Evolutionary conservation across 1,284 basidiomycete species (phyloP).

Genomic region (Ceratobasidium papillatum): DNA sequence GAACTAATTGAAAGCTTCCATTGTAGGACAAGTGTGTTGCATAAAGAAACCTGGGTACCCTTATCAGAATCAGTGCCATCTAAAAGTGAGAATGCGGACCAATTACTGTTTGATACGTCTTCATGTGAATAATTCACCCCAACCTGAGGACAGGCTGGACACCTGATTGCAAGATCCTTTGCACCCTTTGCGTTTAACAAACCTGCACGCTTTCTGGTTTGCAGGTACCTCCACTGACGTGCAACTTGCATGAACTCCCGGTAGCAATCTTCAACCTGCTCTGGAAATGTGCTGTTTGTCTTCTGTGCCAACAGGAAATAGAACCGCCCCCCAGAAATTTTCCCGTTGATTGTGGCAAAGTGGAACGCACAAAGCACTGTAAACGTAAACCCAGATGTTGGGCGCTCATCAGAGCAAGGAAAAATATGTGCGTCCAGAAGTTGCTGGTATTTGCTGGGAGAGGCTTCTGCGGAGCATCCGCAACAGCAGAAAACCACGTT

Average conservation of each 20-base stretch:
- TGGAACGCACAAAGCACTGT: not conserved
- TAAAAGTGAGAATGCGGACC: not conserved
- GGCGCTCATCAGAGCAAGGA: not conserved
- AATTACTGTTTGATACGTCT: not conserved
- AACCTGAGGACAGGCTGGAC: not conserved
- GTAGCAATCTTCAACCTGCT: not conserved
- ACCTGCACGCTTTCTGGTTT: not conserved
- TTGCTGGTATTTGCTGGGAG: not conserved
- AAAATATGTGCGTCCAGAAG: not conserved
- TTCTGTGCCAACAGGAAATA: not conserved
- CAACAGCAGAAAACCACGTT: not conserved
- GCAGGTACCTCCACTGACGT: not conserved
- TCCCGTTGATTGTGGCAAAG: not conserved
- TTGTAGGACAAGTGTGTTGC: not conserved
- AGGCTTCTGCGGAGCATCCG: too few relatives aligned
- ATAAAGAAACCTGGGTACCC: not conserved
- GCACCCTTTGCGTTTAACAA: too few relatives aligned
- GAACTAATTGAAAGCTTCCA: slow-evolving; percentile 15
- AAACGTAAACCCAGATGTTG: not conserved
- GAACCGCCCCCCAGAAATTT: not conserved
- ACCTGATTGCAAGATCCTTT: not conserved
- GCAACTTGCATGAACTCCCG: not conserved
- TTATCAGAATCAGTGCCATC: too few relatives aligned
- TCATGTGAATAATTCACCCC: too few relatives aligned
- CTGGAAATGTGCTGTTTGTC: not conserved